Base-by-base conservation (phyloP, 2,329 filamentous ascomycete genomes). In the Metarhizium album region DNA sequence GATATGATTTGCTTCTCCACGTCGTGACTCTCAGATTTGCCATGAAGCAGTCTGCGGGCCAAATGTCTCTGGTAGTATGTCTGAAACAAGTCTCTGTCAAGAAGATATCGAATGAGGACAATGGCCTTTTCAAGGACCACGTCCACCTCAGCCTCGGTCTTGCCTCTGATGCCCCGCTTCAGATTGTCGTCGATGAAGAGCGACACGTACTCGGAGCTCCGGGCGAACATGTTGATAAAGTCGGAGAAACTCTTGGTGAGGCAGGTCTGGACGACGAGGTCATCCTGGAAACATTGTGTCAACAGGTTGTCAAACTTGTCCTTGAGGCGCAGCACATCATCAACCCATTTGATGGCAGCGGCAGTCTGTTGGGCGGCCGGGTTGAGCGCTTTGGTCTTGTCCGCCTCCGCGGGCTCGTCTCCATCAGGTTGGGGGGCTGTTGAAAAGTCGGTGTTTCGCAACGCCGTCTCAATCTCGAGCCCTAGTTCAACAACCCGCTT, bases 11-110 rank as follows among this genome's bases (percentile, higher is more conserved):
- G 86, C 65, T 91, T 90, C 69, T 98, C 93, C 1, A 90, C 88
- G 61, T 96, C 91, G 56, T 88, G 84, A 63, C 87, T 95, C 58
- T 94, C 84, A 0, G 89, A 91, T 60, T 93, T 94, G 63, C 85
- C 87, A 70, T 93, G 87, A 18, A 98, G 74, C 42, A 98, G 72
- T 48, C 93, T 83, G 53, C 88, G 85, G 43, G 88, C 91, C 23
- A 98, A 77, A 68, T 98, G 93, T 65, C 95, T 95, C 73, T 97
- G 95, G 73, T 98, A 97, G 67, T 98, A 98, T 4, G 87, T 82
- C 70, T 98, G 91, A 61, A 98, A 96, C 58, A 95, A 76, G 64
- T 98, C 93, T 69, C 91, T 93, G 62, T 97, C 91, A 50, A 84
- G 81, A 37, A 98, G 79, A 59, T 95, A 96, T 45, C 90, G 83